Conservation (phyloP, 73 alveolate species). For the Breviolum minutum region DNA sequence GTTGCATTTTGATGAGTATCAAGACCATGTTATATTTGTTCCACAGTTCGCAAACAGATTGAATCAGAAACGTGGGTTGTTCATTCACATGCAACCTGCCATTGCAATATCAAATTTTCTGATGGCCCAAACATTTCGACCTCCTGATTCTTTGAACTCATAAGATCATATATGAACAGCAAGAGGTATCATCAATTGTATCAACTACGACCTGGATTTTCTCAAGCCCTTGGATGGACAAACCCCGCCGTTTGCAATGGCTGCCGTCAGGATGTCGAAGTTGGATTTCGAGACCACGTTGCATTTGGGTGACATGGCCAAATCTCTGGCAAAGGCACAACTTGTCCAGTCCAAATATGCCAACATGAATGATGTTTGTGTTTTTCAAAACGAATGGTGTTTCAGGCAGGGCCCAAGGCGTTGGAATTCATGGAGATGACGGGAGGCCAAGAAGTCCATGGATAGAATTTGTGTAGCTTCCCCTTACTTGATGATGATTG, state of each 20-base stretch:
- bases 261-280: neutral
- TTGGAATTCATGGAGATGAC: constrained; percentile 2
- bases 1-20: no score
- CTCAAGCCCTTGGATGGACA: no score
- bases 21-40: neutral
- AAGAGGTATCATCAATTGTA: no score
- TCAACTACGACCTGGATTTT: no score
- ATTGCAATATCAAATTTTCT: no score
- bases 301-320: constrained; percentile 16
- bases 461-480: neutral
- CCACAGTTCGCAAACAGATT: neutral
- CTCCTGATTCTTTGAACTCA: no score
- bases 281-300: neutral
- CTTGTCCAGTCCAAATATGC: no score
- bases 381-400: neutral
- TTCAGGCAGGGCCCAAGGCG: neutral
- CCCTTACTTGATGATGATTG: no score
- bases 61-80: neutral
- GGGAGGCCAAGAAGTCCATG: neutral
- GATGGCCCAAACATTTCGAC: no score
- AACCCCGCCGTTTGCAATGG: no score
- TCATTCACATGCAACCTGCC: no score
- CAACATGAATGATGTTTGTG: neutral
- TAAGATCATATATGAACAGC: no score
- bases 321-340: neutral